Evolutionary conservation across 2,329 filamentous ascomycete genomes (phyloP).

Genomic region (Diaporthe vexans): DNA sequence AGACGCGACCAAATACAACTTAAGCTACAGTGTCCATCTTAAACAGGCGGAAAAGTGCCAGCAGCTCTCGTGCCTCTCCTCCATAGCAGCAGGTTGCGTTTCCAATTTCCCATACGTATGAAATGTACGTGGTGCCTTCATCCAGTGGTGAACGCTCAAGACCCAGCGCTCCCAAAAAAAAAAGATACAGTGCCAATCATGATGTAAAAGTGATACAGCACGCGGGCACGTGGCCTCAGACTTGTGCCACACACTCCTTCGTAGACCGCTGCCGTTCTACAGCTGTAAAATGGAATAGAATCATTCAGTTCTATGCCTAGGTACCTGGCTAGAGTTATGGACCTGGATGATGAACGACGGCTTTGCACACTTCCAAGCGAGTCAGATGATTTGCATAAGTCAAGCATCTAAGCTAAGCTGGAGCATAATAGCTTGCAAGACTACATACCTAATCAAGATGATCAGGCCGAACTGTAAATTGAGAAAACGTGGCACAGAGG

Average conservation of each 20-base stretch:
- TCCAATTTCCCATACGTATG: no score
- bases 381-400: background rate
- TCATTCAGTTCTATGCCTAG: background rate
- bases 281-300: background rate
- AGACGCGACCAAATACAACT: background rate
- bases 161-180: no score
- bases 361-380: background rate
- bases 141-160: no score
- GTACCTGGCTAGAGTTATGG: no score
- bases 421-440: background rate
- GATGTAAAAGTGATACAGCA: no score
- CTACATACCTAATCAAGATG: background rate
- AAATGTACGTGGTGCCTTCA: no score
- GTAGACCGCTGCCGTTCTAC: background rate
- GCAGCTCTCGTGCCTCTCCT: background rate
- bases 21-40: background rate
- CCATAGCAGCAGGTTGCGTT: no score
- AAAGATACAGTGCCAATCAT: no score
- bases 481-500: fast-evolving
- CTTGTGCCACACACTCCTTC: no score
- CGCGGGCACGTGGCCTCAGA: no score
- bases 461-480: background rate
- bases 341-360: no score
- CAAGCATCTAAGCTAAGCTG: background rate
- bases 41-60: background rate